Evolutionary conservation across 441 rosid genomes (phyloP).

Genomic region (Macaranga tanarius): DNA sequence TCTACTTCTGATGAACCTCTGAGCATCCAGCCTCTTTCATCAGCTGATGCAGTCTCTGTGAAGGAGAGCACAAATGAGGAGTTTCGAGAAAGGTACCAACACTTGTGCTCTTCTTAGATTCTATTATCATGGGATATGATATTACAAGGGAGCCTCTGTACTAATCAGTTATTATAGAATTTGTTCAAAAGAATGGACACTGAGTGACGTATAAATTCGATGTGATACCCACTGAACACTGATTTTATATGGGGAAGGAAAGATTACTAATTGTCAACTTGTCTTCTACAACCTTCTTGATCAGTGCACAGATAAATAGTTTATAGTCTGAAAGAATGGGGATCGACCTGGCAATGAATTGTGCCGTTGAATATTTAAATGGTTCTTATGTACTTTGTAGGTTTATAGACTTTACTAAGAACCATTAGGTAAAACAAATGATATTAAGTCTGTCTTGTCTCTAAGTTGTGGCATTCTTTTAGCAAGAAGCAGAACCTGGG

Average conservation of each 20-base stretch:
- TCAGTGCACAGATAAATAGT: too few species aligned
- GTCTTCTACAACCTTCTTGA: not conserved
- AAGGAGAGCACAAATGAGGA: conserved; percentile 37
- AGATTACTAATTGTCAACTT: not conserved
- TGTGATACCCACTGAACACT: not conserved
- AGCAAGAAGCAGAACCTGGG: too few species aligned
- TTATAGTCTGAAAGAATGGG: too few species aligned
- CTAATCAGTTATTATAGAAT: not conserved
- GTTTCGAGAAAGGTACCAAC: conserved; percentile 40
- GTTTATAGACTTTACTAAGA: not conserved
- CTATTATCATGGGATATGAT: not conserved
- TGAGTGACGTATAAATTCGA: not conserved
- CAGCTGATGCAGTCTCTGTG: conserved; percentile 31
- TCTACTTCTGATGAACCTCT: conserved; percentile 38
- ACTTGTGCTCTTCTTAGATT: not conserved
- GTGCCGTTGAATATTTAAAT: not conserved
- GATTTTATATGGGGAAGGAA: not conserved
- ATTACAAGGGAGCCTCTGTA: not conserved
- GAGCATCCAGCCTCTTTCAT: conserved; percentile 32
- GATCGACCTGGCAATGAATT: not conserved
- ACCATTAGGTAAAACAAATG: not conserved
- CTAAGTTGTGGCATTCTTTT: too few species aligned
- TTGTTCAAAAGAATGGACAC: not conserved
- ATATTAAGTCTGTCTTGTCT: not conserved
- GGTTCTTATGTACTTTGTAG: not conserved